These are phyloP conservation scores for Musa schizocarpa DNA, from an alignment of 176 grass and related monocot genomes.

Conservation along the genomic window DNA sequence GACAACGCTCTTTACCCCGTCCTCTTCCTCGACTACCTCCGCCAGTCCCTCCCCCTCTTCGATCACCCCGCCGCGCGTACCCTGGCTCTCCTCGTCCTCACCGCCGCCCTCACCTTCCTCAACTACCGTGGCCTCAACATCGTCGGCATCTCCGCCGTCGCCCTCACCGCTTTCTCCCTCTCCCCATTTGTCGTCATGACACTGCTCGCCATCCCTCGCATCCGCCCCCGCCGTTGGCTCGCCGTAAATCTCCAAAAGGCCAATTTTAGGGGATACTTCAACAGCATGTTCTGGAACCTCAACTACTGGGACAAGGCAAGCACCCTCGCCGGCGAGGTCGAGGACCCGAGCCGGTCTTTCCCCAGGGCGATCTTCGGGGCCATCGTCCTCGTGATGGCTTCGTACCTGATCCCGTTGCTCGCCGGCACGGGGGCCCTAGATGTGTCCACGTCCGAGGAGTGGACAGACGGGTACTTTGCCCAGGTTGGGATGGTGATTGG, in stretches of 20 bases:
- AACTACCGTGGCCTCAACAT: slow-evolving; percentile 81
- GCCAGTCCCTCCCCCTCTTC: slow-evolving; percentile 17
- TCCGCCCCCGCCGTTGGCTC: slow-evolving; percentile 73
- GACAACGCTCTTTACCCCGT: slow-evolving; percentile 97
- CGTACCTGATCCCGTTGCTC: slow-evolving; percentile 70
- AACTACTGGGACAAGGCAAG: slow-evolving; percentile 99
- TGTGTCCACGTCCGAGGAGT: slow-evolving; percentile 38
- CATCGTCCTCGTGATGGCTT: slow-evolving; percentile 52
- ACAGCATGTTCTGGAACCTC: slow-evolving; percentile 99
- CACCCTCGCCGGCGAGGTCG: slow-evolving; percentile 85
- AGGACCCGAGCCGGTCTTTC: slow-evolving; percentile 43
- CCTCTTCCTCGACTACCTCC: slow-evolving; percentile 89
- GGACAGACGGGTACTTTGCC: slow-evolving; percentile 87
- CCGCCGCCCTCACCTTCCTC: slow-evolving; percentile 75
- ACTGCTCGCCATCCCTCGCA: slow-evolving; percentile 53
- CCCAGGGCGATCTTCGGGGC: slow-evolving; percentile 78
- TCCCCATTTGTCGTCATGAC: slow-evolving; percentile 79
- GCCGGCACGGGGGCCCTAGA: slow-evolving; percentile 71
- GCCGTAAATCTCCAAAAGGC: slow-evolving; percentile 29
- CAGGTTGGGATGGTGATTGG: slow-evolving; percentile 60
- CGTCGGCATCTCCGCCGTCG: slow-evolving; percentile 73
- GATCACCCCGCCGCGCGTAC: slow-evolving; percentile 10
- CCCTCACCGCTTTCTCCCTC: slow-evolving; percentile 71
- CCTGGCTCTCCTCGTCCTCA: slow-evolving; percentile 38
- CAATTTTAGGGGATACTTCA: slow-evolving; percentile 58